Conservation (phyloP, 176 grass and related monocot genomes). For the Hsuehochloa calcarea region DNA sequence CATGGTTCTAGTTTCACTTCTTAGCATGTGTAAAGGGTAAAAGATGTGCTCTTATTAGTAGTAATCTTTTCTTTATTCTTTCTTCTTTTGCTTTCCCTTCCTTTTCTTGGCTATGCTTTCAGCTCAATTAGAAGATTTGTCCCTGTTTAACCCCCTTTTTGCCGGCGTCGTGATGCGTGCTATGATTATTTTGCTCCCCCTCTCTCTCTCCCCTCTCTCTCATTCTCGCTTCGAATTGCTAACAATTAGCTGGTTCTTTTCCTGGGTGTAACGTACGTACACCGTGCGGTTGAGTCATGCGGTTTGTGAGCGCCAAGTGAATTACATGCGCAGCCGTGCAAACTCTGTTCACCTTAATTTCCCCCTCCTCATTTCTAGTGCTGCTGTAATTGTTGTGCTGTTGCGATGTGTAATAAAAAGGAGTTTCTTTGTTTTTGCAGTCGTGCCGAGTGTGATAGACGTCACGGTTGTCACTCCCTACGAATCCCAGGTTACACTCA, state of each 20-base stretch:
- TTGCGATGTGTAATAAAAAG: neutral
- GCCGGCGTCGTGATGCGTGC: neutral
- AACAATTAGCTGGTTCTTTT: neutral
- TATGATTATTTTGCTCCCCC: neutral
- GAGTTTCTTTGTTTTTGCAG: slow-evolving; percentile 34
- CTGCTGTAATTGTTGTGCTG: neutral
- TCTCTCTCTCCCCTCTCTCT: neutral
- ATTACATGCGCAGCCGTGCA: neutral
- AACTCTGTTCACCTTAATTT: neutral
- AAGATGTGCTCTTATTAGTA: neutral
- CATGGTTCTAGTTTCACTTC: neutral
- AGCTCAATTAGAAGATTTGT: neutral
- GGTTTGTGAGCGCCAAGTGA: slow-evolving; percentile 29
- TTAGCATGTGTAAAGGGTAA: slow-evolving; percentile 5
- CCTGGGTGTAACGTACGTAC: slow-evolving; percentile 9
- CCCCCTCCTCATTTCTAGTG: neutral
- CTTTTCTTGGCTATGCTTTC: neutral
- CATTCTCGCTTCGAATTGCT: neutral
- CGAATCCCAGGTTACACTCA: slow-evolving; percentile 88
- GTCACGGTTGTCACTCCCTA: slow-evolving; percentile 67
- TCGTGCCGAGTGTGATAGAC: slow-evolving; percentile 73
- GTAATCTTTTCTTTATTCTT: slow-evolving; percentile 1
- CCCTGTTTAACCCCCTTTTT: neutral
- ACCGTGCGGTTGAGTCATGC: slow-evolving; percentile 50
- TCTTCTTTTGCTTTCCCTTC: neutral